Evolutionary conservation across 208 protist species (phyloP).

Genomic region (Leishmania gerbilli): DNA sequence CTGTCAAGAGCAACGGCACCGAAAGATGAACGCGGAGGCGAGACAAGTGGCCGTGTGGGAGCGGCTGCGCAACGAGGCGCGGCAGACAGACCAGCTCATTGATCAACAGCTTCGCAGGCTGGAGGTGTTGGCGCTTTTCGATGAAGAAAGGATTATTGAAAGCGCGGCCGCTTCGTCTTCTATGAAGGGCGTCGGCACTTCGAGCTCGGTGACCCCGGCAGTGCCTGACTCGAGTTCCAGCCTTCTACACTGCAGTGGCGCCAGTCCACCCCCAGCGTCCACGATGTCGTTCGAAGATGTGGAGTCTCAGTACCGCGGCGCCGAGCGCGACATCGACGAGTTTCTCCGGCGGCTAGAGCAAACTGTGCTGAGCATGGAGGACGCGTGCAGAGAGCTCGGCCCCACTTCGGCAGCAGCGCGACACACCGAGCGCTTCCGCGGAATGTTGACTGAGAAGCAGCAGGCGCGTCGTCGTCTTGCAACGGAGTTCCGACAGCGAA

Average conservation of each 20-base stretch:
- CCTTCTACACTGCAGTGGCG: background rate
- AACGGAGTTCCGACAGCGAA: slow-evolving; percentile 49
- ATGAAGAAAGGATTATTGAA: slow-evolving; percentile 25
- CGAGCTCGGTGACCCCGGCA: slow-evolving; percentile 2
- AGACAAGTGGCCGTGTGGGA: slow-evolving; percentile 49
- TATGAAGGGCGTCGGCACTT: background rate
- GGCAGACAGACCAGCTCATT: slow-evolving; percentile 56
- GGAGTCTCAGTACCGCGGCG: slow-evolving; percentile 27
- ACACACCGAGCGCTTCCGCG: slow-evolving; percentile 71
- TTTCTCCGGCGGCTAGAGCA: slow-evolving; percentile 30
- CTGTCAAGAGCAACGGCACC: background rate
- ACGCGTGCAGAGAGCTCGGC: slow-evolving; percentile 22
- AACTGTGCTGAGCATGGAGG: slow-evolving; percentile 33
- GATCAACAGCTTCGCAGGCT: slow-evolving; percentile 61
- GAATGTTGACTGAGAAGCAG: slow-evolving; percentile 62
- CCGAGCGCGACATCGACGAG: slow-evolving; percentile 27
- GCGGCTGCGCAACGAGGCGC: slow-evolving; percentile 64
- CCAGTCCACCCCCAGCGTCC: background rate
- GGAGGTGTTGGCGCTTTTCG: slow-evolving; percentile 43
- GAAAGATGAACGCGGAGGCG: slow-evolving; percentile 16
- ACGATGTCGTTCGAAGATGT: slow-evolving; percentile 17
- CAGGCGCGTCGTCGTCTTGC: slow-evolving; percentile 39
- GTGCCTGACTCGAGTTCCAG: background rate
- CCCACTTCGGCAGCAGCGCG: slow-evolving; percentile 30
- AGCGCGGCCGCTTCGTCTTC: slow-evolving; percentile 1